phyloP scores from a whole-genome alignment of 2,329 filamentous ascomycete genomes.

The Seiridium cupressi region DNA sequence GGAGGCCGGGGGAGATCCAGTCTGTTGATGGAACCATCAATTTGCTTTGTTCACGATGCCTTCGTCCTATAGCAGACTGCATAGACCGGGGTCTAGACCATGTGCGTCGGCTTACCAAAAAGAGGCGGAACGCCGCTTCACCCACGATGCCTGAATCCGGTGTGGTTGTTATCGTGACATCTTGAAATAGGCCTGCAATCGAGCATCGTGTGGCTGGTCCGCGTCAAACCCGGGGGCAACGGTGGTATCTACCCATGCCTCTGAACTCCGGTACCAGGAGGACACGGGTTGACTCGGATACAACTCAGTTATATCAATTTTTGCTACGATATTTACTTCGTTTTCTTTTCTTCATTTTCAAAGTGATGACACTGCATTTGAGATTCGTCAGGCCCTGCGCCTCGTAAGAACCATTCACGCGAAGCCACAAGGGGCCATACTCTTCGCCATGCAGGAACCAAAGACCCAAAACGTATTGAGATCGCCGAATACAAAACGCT shows the following conservation, averaged over 20 bases:
- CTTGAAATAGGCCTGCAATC: slow-evolving; percentile 4
- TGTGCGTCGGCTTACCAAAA: slow-evolving; percentile 7
- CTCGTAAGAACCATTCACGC: too few relatives aligned
- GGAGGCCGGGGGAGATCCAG: background rate
- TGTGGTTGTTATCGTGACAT: slow-evolving; percentile 6
- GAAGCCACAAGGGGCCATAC: too few relatives aligned
- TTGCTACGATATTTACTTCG: too few relatives aligned
- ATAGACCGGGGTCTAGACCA: slow-evolving; percentile 7
- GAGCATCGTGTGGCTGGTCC: background rate
- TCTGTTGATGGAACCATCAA: background rate
- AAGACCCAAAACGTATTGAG: too few relatives aligned
- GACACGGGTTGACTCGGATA: background rate
- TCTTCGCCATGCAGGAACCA: too few relatives aligned
- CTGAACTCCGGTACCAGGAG: too few relatives aligned
- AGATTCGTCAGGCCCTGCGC: too few relatives aligned
- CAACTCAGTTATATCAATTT: too few relatives aligned
- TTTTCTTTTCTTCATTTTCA: too few relatives aligned
- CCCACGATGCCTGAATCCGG: slow-evolving; percentile 1
- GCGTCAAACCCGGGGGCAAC: background rate
- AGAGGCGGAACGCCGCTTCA: slow-evolving; percentile 1
- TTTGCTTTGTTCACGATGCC: background rate
- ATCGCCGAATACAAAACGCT: too few relatives aligned
- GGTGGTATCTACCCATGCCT: too few relatives aligned
- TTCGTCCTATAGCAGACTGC: slow-evolving; percentile 1
- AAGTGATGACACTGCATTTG: too few relatives aligned